Conservation (phyloP, 805 yeast genomes). For the Starmerella vitae region DNA sequence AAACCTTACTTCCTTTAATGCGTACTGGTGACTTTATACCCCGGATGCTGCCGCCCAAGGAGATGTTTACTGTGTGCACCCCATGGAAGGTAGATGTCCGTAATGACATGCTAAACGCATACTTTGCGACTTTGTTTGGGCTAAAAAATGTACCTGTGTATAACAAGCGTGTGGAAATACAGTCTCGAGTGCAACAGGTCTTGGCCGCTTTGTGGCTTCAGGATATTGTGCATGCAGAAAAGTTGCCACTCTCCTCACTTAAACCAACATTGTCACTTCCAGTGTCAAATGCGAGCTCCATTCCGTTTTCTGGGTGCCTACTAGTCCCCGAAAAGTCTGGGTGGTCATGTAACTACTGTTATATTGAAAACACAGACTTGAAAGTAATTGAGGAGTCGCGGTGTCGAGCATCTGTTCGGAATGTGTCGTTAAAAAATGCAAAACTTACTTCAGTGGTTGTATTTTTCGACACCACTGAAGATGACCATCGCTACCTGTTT, state of each 20-base stretch:
- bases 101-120: slow-evolving; percentile 41
- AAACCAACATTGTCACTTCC: too few relatives aligned
- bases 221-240: slow-evolving; percentile 5
- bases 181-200: slow-evolving; percentile 1
- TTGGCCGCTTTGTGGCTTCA: slow-evolving; percentile 6
- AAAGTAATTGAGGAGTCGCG: slow-evolving; percentile 2
- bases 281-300: background rate
- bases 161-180: background rate
- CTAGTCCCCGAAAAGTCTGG: background rate
- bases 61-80: slow-evolving; percentile 41
- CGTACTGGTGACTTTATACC: slow-evolving; percentile 23
- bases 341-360: slow-evolving; percentile 6
- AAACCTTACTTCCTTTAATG: slow-evolving; percentile 29
- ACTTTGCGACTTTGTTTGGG: slow-evolving; percentile 21
- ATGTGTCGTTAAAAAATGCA: slow-evolving; percentile 3
- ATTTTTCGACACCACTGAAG: slow-evolving; percentile 4
- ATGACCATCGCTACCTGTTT: slow-evolving; percentile 12
- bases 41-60: slow-evolving; percentile 52
- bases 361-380: slow-evolving; percentile 7
- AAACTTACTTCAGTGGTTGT: background rate
- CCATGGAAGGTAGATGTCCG: slow-evolving; percentile 58
- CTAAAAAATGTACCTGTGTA: background rate
- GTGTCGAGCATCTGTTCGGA: background rate
- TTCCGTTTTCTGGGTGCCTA: slow-evolving; percentile 4
- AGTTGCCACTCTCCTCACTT: too few relatives aligned